A percentile compares a stretch with the other conserved stretches of the same genome.
Conservation (phyloP, 176 grass and related monocot species). For the Rhipidocladum racemiflorum region DNA sequence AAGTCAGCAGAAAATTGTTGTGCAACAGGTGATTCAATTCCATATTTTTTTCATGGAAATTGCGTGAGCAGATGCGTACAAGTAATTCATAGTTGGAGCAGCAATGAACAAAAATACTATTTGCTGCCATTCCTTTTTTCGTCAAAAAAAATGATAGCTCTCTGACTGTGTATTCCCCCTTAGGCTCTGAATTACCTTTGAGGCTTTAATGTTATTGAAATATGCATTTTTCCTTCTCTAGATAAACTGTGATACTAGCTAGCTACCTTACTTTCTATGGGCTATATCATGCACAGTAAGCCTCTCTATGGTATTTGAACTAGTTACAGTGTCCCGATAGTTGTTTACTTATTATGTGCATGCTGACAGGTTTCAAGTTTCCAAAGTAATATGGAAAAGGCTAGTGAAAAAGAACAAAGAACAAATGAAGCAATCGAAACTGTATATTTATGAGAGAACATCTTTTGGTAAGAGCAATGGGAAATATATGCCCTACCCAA, state of each 20-base stretch:
- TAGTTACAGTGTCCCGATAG: not conserved
- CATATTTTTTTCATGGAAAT: not conserved
- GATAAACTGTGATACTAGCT: not conserved
- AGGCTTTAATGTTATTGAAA: not conserved
- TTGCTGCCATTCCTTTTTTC: not conserved
- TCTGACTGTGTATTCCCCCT: not conserved
- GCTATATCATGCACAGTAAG: not conserved
- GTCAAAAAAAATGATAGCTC: not conserved
- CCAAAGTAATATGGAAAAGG: slow-evolving; percentile 84
- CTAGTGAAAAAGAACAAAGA: slow-evolving; percentile 69
- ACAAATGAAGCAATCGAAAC: slow-evolving; percentile 69
- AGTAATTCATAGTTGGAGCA: not conserved
- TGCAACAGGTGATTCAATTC: not conserved
- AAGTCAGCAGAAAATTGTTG: not conserved
- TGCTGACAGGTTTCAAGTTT: slow-evolving; percentile 72
- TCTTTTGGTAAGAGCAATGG: slow-evolving; percentile 64
- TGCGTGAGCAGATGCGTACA: not conserved
- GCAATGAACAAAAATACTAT: not conserved
- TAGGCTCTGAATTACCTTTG: not conserved
- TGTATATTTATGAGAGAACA: slow-evolving; percentile 65
- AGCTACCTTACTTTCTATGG: not conserved
- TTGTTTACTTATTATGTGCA: slow-evolving; percentile 13
- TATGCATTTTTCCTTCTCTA: not conserved
- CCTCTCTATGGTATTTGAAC: not conserved
- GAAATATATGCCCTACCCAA: slow-evolving; percentile 71